Base-by-base conservation (phyloP, 139 green algal species). In the Picochlorum sp. region DNA sequence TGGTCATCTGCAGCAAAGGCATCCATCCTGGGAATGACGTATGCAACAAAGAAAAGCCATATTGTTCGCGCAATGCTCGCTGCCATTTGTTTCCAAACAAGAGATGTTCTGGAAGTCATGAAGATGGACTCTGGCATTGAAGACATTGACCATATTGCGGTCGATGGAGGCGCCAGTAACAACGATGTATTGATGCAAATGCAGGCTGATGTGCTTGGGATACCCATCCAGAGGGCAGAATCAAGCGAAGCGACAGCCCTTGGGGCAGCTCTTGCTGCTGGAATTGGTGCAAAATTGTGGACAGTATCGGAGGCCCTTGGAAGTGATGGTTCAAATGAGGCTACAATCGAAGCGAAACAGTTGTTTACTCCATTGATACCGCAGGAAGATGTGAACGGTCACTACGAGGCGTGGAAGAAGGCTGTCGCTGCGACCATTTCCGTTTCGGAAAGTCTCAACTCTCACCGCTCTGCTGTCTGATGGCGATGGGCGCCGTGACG, bases 181-280 rank as follows among this genome's bases (percentile, higher is more conserved):
- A 98, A 96, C 72, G 58, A 86, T 69, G 62, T 95, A 37, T 81
- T 99, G 9, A 94, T 99, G 88, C 92, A 98, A 84, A 47, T 79
- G 67, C 90, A 97, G 75, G 88, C 87, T 9, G 85, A 94, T 75
- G 55, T 87, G 6, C 64, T 91, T 37, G 86, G 95, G 56, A 64
- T 89, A 5, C 69, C 71, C 0, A 90, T 98, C 21, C 23, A 79
- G 50, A 75, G 92, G 15, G 93, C 93, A 4, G 66, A 60, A 4
- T 77, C 96, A 69, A 80, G 88, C 31, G 93, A 98, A 81, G 96
- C 92, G 9, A 98, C 93, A 0, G 82, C 78, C 0, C 65, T 94
- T 58, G 93, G 93, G 4, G 93, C 93, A 7, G 92, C 92, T 4
- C 77, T 94, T 38, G 92, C 93, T 4, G 91, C 93, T 16, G 92